These are phyloP conservation scores for Suhomyces prunicola DNA, from an alignment of 805 yeast genomes.

Conservation along the genomic window DNA sequence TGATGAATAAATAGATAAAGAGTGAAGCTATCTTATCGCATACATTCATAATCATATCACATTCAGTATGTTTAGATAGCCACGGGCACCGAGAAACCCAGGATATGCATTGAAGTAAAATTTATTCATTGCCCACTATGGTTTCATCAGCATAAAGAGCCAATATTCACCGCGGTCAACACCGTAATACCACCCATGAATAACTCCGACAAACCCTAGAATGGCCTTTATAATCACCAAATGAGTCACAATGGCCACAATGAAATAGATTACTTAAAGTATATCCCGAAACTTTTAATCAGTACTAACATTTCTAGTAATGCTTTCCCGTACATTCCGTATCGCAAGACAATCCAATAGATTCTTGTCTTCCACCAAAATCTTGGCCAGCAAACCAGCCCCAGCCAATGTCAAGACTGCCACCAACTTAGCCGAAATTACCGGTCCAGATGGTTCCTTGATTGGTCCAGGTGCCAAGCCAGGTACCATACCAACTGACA, in stretches of 20 bases:
- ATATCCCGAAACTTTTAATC: not conserved
- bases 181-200: not conserved
- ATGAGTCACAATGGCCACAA: not conserved
- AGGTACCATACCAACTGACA: slow-evolving; percentile 86
- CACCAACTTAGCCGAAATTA: slow-evolving; percentile 67
- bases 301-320: slow-evolving; percentile 17
- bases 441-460: slow-evolving; percentile 66
- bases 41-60: slow-evolving; percentile 1
- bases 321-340: slow-evolving; percentile 41
- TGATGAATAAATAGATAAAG: slow-evolving; percentile 3
- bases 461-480: slow-evolving; percentile 88
- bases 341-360: slow-evolving; percentile 30
- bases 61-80: slow-evolving; percentile 1
- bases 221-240: not conserved
- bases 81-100: not conserved
- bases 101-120: not conserved
- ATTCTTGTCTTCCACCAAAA: slow-evolving; percentile 33
- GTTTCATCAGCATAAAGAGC: not conserved
- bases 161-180: not conserved
- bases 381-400: slow-evolving; percentile 31
- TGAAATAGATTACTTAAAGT: not conserved
- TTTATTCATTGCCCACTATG: not conserved
- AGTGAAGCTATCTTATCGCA: slow-evolving; percentile 2
- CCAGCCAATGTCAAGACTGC: slow-evolving; percentile 53
- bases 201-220: not conserved